phyloP scores from a whole-genome alignment of 2,329 filamentous ascomycete genomes.

The Ambrosiella xylebori region DNA sequence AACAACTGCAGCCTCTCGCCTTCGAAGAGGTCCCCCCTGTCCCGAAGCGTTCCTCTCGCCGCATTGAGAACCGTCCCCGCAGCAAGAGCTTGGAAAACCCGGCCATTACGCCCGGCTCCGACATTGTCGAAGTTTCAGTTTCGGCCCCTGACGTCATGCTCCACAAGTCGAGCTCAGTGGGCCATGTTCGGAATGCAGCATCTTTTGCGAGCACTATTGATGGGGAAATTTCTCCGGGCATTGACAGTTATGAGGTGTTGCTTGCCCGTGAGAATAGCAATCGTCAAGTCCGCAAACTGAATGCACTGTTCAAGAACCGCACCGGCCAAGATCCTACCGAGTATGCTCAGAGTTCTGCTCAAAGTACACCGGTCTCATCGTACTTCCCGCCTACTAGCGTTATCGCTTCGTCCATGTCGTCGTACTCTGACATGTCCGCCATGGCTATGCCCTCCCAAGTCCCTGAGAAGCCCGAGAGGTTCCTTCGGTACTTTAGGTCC shows the following conservation, averaged over 20 bases:
- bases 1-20: background rate
- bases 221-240: background rate
- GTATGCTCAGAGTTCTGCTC: background rate
- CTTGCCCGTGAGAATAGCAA: constrained; percentile 5
- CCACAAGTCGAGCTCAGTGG: background rate
- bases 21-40: background rate
- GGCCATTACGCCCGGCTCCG: background rate
- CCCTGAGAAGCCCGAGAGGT: background rate
- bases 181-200: background rate
- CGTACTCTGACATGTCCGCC: background rate
- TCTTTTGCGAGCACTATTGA: constrained; percentile 5
- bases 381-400: background rate
- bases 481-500: background rate
- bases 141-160: constrained; percentile 3
- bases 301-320: background rate
- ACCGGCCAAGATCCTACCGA: background rate
- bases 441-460: background rate
- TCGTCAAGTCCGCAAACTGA: background rate
- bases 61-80: background rate
- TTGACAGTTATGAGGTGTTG: constrained; percentile 3
- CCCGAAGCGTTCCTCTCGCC: constrained; percentile 7
- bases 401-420: background rate
- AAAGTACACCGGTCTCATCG: background rate
- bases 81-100: background rate
- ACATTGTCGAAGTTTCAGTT: background rate